Evolutionary conservation across 495 filamentous ascomycete species (phyloP), one percentile per base, ranked within the genome.

Genomic region (Trichoderma virens): DNA sequence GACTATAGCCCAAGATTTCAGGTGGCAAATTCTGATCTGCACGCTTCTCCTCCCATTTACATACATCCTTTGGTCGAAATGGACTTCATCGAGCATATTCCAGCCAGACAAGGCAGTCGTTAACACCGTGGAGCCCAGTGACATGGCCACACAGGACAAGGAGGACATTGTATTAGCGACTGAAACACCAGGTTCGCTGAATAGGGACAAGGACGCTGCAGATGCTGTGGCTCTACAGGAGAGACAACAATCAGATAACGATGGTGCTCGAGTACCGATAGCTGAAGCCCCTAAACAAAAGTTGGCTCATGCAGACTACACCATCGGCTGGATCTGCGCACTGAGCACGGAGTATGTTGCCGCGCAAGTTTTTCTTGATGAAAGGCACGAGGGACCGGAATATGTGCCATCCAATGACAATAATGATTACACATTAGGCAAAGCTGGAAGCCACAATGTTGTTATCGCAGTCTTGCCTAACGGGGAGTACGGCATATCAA

Each of bases 251-350:
- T 23, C 43, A 23, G 20, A 20, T 8, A 20, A 7, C 8, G 43
- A 47, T 20, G n/a, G 7, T 23, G 43, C 43, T 25, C 18, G 20
- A 5, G 23, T 1, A 20, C 1, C 43, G 23, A 8, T n/a, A 0
- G n/a, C 6, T 7, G n/a, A 18, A 2, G 7, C 43, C 20, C 6
- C 18, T n/a, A 20, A 47, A n/a, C 43, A 20, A 47, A 47, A 23
- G 2, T 6, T 47, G n/a, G n/a, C 43, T 5, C 20, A 0, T 47
- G 20, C 43, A 23, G 30, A 80, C 13, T 85, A 82, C 65, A 78
- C 72, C 2, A 72, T 86, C 9, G 82, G 77, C 32, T 82, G 78
- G 78, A 78, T 85, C 35, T 82, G 76, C 66, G 76, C 80, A 1
- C 67, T 84, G 5, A 62, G 68, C 7, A 65, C 68, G 16, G 82